A percentile compares a stretch with the other conserved stretches of the same genome.
These are phyloP conservation scores for Porodaedalea pini DNA, from an alignment of 1,284 basidiomycete genomes.

Conservation along the genomic window DNA sequence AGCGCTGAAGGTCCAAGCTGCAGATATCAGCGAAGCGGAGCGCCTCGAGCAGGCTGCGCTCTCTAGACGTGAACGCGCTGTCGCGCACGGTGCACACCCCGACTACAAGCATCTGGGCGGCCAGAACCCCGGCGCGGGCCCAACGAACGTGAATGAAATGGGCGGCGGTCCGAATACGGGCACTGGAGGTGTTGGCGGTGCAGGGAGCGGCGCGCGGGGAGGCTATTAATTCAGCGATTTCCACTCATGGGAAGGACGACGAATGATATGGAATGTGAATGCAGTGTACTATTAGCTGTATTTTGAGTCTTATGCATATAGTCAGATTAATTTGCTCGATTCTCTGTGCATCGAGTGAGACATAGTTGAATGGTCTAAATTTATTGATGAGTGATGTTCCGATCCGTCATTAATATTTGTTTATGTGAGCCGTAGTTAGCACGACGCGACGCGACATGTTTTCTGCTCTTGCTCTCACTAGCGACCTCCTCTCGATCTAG, in stretches of 20 bases:
- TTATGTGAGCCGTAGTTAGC: too few species aligned
- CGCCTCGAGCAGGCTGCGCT: conserved; percentile 48
- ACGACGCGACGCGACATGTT: too few species aligned
- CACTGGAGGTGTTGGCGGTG: conserved; percentile 4
- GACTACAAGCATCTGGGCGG: conserved; percentile 15
- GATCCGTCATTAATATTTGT: too few species aligned
- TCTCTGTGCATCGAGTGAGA: too few species aligned
- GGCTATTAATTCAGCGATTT: neutral
- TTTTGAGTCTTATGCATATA: neutral
- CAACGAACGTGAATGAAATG: conserved; percentile 11
- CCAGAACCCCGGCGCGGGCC: conserved; percentile 12
- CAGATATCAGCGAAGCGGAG: conserved; percentile 52
- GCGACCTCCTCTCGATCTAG: too few species aligned
- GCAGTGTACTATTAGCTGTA: neutral
- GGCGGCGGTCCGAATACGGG: conserved; percentile 9
- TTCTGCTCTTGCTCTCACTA: too few species aligned
- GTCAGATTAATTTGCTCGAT: too few species aligned
- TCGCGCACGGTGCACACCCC: conserved; percentile 42
- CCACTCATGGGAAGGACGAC: neutral
- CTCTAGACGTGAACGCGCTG: conserved; percentile 47
- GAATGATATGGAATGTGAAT: neutral
- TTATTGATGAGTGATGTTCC: too few species aligned
- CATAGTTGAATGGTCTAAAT: too few species aligned
- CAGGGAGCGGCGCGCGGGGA: neutral
- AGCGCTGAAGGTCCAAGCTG: conserved; percentile 42